phyloP scores from a whole-genome alignment of 768 basidiomycete genomes.

The Calocybe cyanea region DNA sequence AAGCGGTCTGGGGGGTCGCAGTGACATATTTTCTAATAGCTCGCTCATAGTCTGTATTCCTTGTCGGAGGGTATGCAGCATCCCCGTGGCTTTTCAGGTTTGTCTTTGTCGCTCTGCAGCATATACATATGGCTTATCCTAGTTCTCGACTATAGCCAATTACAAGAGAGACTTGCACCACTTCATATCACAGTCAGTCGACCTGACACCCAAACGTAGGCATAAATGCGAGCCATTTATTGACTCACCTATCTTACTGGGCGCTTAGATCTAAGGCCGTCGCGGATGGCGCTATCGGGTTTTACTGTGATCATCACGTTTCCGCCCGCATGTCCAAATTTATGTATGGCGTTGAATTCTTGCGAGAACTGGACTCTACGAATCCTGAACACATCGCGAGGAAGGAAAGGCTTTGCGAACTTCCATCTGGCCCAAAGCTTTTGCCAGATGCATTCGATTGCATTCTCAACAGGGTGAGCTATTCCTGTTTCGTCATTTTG shows the following conservation, averaged over 20 bases:
- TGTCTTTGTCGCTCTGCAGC: slow-evolving; percentile 5
- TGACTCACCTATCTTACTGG: background rate
- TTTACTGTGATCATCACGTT: slow-evolving; percentile 83
- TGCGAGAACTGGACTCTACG: slow-evolving; percentile 60
- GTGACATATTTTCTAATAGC: background rate
- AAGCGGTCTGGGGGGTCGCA: slow-evolving; percentile 5
- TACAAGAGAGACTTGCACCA: slow-evolving; percentile 62
- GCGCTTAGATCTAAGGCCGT: slow-evolving; percentile 73
- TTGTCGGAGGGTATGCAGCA: slow-evolving; percentile 82
- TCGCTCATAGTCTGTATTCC: slow-evolving; percentile 61
- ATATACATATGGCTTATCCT: too few relatives aligned
- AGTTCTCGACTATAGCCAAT: slow-evolving; percentile 35
- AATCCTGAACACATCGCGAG: slow-evolving; percentile 66
- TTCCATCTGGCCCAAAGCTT: slow-evolving; percentile 75
- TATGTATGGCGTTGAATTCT: slow-evolving; percentile 80
- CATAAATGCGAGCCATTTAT: background rate
- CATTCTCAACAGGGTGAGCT: slow-evolving; percentile 62
- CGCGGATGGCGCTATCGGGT: slow-evolving; percentile 79
- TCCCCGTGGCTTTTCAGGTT: slow-evolving; percentile 72
- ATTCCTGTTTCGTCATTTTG: background rate
- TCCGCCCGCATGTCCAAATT: slow-evolving; percentile 77
- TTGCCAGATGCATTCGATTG: slow-evolving; percentile 82
- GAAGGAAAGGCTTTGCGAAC: slow-evolving; percentile 63
- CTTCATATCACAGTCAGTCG: slow-evolving; percentile 61
- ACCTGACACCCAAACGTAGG: slow-evolving; percentile 78